Base-by-base conservation (phyloP, 2,329 filamentous ascomycete species). In the Biscogniauxia sp. region DNA sequence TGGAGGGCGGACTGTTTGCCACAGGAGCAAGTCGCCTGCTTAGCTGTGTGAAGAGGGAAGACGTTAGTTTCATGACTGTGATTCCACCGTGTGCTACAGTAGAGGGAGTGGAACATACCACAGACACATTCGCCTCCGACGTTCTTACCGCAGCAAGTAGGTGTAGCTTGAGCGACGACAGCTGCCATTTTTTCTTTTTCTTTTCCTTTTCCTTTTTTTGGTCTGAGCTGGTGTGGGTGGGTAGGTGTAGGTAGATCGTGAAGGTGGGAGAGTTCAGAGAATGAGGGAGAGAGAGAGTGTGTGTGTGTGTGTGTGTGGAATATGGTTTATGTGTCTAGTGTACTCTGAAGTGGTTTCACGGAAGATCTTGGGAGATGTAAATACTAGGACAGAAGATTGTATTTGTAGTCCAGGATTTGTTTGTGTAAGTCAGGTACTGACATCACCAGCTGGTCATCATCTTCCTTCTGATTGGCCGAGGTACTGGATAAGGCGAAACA, bases 1-100 rank as follows among this genome's bases (percentile, higher is more conserved):
- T 93, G 83, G 54, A 97, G 86, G 55, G 94, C 94, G 3, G 88
- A 86, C 74, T 95, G 85, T 81, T 97, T 88, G 73, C 94, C 94
- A 76, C 94, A 98, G 17, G 92, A 96, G 86, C 93, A 97, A 62
- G 82, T 88, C 8, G 87, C 87, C 76, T 88, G 82, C 69, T 85
- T 76, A 68, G 86, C 86, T 86, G 72, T 67, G 55, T 26, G 49
- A 58, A 62, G 53, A 51, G 15, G 26, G 7, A 8, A 23, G 19
- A 13, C 59, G 5, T 17, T 25, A 37, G 56, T 62, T 54, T 56
- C 51, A 56, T 55, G 11, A 25, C 41, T 13, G 19, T 5, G 7
- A 15, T 26, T n/a, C 23, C 19, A n/a, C 19, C 4, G n/a, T 8
- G 7, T 4, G 54, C n/a, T 20, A 2, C 1, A 19, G 26, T 5